Conservation (phyloP, 1,284 basidiomycete species). For the Papiliotrema laurentii region DNA sequence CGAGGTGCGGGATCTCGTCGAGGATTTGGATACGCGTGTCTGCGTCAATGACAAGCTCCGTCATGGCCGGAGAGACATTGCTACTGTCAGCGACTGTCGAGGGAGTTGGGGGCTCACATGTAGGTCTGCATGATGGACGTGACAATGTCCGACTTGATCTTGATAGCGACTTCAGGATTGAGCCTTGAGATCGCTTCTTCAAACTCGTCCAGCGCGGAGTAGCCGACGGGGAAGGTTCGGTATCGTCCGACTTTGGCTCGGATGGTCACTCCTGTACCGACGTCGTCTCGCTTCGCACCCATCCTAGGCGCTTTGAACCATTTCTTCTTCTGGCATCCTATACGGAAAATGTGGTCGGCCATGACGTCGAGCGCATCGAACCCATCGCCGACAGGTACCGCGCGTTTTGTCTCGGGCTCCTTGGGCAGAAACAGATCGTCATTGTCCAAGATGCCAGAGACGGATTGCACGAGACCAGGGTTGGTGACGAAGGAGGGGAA, state of each 20-base stretch:
- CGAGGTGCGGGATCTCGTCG: constrained; percentile 58
- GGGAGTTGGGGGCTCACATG: constrained; percentile 21
- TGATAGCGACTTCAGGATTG: constrained; percentile 36
- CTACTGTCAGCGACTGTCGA: constrained; percentile 5
- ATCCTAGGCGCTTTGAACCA: constrained; percentile 34
- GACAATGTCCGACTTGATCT: constrained; percentile 31
- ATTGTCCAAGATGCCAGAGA: not conserved
- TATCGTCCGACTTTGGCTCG: constrained; percentile 34
- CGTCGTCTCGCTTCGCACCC: constrained; percentile 17
- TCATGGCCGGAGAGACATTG: constrained; percentile 25
- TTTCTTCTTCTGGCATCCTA: constrained; percentile 33
- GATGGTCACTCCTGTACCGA: constrained; percentile 35
- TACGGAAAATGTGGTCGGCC: constrained; percentile 40
- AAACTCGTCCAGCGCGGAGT: constrained; percentile 28
- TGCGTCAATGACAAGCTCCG: constrained; percentile 32
- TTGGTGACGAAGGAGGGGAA: constrained; percentile 2
- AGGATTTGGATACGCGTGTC: constrained; percentile 41
- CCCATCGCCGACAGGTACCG: constrained; percentile 31
- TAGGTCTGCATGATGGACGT: constrained; percentile 24
- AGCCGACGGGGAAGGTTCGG: constrained; percentile 33
- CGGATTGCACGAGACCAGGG: not conserved
- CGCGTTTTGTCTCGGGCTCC: constrained; percentile 9
- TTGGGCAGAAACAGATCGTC: not conserved
- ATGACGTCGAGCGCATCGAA: constrained; percentile 41
- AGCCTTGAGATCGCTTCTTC: constrained; percentile 29